phyloP scores from a whole-genome alignment of 192 early-diverging fungal species.

The Coemansia aciculifera region DNA sequence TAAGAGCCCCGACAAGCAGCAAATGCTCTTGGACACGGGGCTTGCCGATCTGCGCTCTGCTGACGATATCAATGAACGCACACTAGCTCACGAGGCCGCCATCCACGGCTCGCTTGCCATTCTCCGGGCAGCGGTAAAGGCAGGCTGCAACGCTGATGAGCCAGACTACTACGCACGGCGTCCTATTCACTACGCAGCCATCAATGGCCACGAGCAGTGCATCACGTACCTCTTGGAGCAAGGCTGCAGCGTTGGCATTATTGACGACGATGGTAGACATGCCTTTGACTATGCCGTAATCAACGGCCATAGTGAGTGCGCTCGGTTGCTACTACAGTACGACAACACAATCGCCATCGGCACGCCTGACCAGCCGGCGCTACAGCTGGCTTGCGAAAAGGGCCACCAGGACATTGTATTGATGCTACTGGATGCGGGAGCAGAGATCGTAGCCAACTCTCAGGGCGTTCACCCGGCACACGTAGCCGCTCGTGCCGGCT shows the following conservation, averaged over 20 bases:
- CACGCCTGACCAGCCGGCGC: constrained; percentile 60
- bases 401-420: constrained; percentile 85
- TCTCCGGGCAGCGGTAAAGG: constrained; percentile 58
- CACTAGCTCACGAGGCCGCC: constrained; percentile 85
- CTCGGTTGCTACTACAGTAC: constrained; percentile 70
- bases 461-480: constrained; percentile 90
- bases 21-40: constrained; percentile 64
- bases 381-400: constrained; percentile 89
- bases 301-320: constrained; percentile 76
- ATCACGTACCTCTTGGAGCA: constrained; percentile 60
- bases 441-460: constrained; percentile 69
- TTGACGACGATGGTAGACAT: constrained; percentile 89
- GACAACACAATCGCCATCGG: constrained; percentile 59
- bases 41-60: constrained; percentile 76
- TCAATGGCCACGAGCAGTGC: constrained; percentile 80
- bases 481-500: constrained; percentile 83
- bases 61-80: constrained; percentile 94
- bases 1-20: constrained; percentile 37
- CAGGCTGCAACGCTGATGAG: constrained; percentile 48
- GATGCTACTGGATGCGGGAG: constrained; percentile 75
- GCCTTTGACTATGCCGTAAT: constrained; percentile 86
- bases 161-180: constrained; percentile 89
- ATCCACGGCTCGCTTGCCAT: constrained; percentile 75
- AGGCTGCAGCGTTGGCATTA: constrained; percentile 56
- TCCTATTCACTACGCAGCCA: constrained; percentile 91